Evolutionary conservation across 164 flowering plant species (phyloP).

Genomic region (Berberis vulgaris): DNA sequence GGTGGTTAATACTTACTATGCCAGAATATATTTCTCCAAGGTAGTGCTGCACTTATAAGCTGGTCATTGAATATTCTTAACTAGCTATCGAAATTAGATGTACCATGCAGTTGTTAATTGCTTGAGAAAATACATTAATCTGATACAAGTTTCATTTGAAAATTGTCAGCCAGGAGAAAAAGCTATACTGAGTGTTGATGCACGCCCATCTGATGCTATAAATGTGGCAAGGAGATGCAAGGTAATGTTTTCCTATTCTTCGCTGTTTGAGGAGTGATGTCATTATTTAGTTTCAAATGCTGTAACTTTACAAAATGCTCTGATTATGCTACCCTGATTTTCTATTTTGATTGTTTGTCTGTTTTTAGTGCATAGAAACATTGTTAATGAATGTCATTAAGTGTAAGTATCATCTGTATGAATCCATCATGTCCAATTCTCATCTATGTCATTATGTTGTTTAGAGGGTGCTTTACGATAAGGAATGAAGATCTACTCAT

Average conservation of each 20-base stretch:
- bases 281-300: no score
- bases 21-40: slow-evolving; percentile 56
- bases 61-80: background rate
- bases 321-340: no score
- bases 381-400: no score
- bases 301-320: no score
- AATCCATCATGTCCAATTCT: no score
- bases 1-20: slow-evolving; percentile 56
- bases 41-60: slow-evolving; percentile 20
- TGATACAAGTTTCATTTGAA: slow-evolving; percentile 4
- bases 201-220: slow-evolving; percentile 90
- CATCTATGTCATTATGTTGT: no score
- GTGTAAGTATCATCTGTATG: no score
- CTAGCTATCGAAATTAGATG: background rate
- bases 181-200: slow-evolving; percentile 49
- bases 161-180: slow-evolving; percentile 54
- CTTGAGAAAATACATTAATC: background rate
- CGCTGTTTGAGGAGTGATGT: background rate
- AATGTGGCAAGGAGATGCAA: slow-evolving; percentile 67
- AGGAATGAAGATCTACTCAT: no score
- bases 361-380: no score
- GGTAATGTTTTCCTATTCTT: slow-evolving; percentile 26
- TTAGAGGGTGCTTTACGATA: no score
- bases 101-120: no score
- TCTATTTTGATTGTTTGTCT: no score